Evolutionary conservation across 75 land plant genomes (phyloP), one percentile per base, ranked within the genome.

Genomic region (Cryptomeria japonica): DNA sequence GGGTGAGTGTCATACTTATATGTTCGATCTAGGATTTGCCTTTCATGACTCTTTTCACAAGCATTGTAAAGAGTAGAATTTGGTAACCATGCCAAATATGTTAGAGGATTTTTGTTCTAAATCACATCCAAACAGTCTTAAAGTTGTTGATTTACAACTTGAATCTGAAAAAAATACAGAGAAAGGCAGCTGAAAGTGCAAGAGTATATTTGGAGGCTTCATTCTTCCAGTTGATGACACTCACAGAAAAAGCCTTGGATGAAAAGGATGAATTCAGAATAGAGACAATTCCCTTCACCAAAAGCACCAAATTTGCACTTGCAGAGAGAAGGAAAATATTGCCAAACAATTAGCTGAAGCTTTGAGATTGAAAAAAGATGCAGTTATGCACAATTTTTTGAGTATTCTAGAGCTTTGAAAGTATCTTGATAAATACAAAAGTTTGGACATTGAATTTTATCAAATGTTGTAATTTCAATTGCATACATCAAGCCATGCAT

Each of bases 171-270:
- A 88, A 93, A 82, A 86, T 82, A 41, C 41, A 39, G 2, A 39
- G 41, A 39, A 39, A 39, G 41, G 41, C 41, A 39, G 41, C 41
- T 39, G 41, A 36, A 87, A 90, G 84, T 86, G 96, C 95, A 88
- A 93, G 89, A 56, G 90, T n/a, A n/a, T n/a, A n/a, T n/a, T n/a
- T n/a, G n/a, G n/a, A n/a, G n/a, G n/a, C n/a, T n/a, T n/a, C n/a
- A n/a, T n/a, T 93, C 61, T 87, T 86, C 55, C 92, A 97, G 9
- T 87, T 95, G 86, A 93, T 93, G 88, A 92, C 84, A 18, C 72
- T 94, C 46, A 89, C 94, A 16, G 94, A 91, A 84, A 97, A 96
- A 86, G 92, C 95, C 14, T 90, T 92, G 58, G 92, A 92, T 93
- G 92, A 94, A 90, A 92, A 93, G 13, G 96, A 94, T 41, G 94